Evolutionary conservation across 2,329 filamentous ascomycete genomes (phyloP), one percentile per base, ranked within the genome.

Genomic region (Aspergillus floridensis): DNA sequence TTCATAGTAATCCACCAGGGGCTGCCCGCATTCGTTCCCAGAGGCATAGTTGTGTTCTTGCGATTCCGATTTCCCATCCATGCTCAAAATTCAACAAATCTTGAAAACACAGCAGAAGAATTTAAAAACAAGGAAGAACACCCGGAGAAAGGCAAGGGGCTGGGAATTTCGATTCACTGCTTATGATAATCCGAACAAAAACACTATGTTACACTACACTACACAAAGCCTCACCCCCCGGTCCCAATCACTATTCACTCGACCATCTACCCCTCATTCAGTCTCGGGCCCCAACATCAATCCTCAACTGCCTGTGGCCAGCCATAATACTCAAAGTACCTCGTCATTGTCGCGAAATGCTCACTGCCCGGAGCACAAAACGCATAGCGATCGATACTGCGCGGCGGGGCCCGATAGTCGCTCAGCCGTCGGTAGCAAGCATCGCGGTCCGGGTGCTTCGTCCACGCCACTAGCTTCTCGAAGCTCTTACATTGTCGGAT

Each of bases 251-350:
- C 7, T 31, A 32, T 32, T 24, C 24, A 50, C 16, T 31, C 26
- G 8, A 41, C 26, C 10, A 2, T 4, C 26, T 22, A 50, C 26
- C 10, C 14, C 32, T 35, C 32, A 16, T 32, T 2, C n/a, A n/a
- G 6, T 19, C 10, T 21, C 49, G 32, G 5, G 14, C 8, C 19
- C 21, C 32, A 19, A 19, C 26, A 4, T 49, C 72, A 46, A 52
- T n/a, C 16, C 14, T 41, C 41, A 7, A 22, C 21, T 12, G 41
- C 50, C 10, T 16, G 29, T 16, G 31, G 26, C n/a, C 41, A 51
- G 2, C 56, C 56, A 53, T 53, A 51, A 19, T 53, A 22, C 46
- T 58, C 49, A 24, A 58, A 58, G 32, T 53, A 58, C 31, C 26
- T 29, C 21, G 16, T 53, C 50, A 58, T 58, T 2, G 50, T 29